These are phyloP conservation scores for Acanthamoeba healyi DNA, from an alignment of 208 protist species.

Conservation along the genomic window DNA sequence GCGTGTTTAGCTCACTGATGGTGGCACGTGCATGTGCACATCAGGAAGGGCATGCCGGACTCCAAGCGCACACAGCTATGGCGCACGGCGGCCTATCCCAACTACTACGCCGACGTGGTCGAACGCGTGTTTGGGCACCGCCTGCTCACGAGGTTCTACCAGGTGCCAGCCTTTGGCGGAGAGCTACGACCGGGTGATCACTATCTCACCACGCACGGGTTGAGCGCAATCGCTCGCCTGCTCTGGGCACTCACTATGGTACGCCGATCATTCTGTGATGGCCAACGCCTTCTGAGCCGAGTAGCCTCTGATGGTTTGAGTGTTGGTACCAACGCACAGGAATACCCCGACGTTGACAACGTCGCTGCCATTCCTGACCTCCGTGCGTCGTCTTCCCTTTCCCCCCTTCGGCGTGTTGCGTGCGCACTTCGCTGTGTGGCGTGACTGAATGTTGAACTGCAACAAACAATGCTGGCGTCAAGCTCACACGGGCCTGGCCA, in stretches of 20 bases:
- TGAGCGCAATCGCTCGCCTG: not conserved
- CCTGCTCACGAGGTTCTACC: conserved; percentile 10
- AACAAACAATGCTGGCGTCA: not conserved
- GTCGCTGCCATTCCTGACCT: not conserved
- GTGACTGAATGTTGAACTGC: too few species aligned
- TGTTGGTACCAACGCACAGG: too few species aligned
- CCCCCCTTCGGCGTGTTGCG: not conserved
- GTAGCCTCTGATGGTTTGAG: too few species aligned
- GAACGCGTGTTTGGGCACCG: not conserved
- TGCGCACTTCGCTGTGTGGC: not conserved
- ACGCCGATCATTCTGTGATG: too few species aligned
- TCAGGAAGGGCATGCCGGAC: not conserved
- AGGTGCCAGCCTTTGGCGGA: not conserved
- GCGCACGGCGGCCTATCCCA: conserved; percentile 27
- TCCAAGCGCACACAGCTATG: conserved; percentile 4
- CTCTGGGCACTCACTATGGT: conserved; percentile 40
- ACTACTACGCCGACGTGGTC: not conserved
- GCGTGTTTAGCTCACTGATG: too few species aligned
- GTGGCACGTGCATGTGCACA: not conserved
- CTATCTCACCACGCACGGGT: not conserved
- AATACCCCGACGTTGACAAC: not conserved
- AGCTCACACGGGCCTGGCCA: too few species aligned
- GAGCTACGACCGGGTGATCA: not conserved
- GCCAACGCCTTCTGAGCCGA: too few species aligned
- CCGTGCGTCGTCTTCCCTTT: not conserved